Conservation (phyloP, 805 yeast genomes). For the Metschnikowia santaceciliae region DNA sequence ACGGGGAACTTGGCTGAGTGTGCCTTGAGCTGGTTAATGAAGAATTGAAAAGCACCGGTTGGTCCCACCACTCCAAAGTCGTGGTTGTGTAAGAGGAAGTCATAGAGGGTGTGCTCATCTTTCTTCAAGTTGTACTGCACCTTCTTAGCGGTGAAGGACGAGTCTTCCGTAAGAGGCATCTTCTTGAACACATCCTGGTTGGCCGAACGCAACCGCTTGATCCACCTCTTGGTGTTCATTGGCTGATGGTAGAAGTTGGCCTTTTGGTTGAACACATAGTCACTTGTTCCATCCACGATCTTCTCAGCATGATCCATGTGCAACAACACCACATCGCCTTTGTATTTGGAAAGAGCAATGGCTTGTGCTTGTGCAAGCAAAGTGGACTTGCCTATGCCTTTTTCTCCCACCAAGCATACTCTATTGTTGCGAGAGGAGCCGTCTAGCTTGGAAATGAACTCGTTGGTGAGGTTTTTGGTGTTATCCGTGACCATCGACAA, state of each 20-base stretch:
- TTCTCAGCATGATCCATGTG: conserved; percentile 61
- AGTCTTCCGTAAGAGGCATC: conserved; percentile 33
- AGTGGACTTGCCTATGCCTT: conserved; percentile 80
- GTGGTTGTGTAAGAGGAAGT: conserved; percentile 28
- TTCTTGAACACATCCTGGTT: conserved; percentile 33
- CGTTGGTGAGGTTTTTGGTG: conserved; percentile 38
- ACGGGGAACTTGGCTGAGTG: conserved; percentile 53
- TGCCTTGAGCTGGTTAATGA: conserved; percentile 51
- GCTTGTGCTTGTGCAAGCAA: conserved; percentile 67
- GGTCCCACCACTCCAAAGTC: conserved; percentile 38
- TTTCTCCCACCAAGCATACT: conserved; percentile 57
- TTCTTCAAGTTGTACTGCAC: conserved; percentile 30
- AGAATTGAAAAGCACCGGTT: conserved; percentile 47
- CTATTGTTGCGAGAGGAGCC: conserved; percentile 40
- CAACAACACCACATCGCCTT: conserved; percentile 44
- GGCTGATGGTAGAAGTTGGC: conserved; percentile 66
- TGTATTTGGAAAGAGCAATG: conserved; percentile 37
- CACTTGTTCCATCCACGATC: conserved; percentile 69
- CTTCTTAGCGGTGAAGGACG: conserved; percentile 30
- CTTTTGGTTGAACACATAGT: conserved; percentile 53
- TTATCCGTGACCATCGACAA: conserved; percentile 53
- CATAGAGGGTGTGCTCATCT: conserved; percentile 27
- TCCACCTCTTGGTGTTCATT: conserved; percentile 61
- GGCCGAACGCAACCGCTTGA: conserved; percentile 42
- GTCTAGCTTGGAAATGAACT: conserved; percentile 35